Conservation (phyloP, 2,329 filamentous ascomycete genomes). For the Talaromyces sp. region DNA sequence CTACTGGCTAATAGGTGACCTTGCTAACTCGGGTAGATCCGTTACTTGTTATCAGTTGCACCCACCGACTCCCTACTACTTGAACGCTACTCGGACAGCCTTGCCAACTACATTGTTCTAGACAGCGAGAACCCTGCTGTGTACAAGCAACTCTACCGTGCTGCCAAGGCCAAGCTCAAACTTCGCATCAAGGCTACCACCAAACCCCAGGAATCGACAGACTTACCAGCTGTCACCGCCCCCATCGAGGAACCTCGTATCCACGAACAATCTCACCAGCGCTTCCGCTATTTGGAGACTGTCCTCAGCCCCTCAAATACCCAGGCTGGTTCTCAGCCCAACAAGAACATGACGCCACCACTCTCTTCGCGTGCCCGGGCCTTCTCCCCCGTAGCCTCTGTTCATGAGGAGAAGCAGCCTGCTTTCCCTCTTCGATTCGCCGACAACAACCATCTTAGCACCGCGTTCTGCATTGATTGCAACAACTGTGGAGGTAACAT, state of each 20-base stretch:
- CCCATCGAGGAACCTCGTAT: conserved; percentile 14
- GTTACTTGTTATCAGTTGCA: conserved; percentile 61
- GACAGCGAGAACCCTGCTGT: conserved; percentile 71
- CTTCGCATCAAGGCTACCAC: conserved; percentile 74
- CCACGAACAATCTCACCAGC: conserved; percentile 20
- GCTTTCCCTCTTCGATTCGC: conserved; percentile 22
- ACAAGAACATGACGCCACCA: conserved; percentile 6
- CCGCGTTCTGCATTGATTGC: conserved; percentile 80
- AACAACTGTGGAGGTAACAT: conserved; percentile 80
- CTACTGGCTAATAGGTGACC: neutral
- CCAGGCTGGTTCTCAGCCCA: neutral
- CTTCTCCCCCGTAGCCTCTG: neutral
- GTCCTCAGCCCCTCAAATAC: conserved; percentile 32
- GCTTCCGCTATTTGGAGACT: conserved; percentile 40
- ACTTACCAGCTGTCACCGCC: conserved; percentile 1
- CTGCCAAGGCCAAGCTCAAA: conserved; percentile 97
- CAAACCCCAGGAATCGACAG: conserved; percentile 11
- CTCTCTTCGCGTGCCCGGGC: neutral
- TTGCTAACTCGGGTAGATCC: conserved; percentile 53
- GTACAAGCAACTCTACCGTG: conserved; percentile 95
- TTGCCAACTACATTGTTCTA: conserved; percentile 71
- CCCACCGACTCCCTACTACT: conserved; percentile 61
- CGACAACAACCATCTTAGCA: conserved; percentile 29
- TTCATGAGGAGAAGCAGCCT: conserved; percentile 7
- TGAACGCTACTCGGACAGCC: conserved; percentile 94